These are phyloP conservation scores for Calonectria fujianensis DNA, from an alignment of 2,329 filamentous ascomycete species.

Conservation along the genomic window DNA sequence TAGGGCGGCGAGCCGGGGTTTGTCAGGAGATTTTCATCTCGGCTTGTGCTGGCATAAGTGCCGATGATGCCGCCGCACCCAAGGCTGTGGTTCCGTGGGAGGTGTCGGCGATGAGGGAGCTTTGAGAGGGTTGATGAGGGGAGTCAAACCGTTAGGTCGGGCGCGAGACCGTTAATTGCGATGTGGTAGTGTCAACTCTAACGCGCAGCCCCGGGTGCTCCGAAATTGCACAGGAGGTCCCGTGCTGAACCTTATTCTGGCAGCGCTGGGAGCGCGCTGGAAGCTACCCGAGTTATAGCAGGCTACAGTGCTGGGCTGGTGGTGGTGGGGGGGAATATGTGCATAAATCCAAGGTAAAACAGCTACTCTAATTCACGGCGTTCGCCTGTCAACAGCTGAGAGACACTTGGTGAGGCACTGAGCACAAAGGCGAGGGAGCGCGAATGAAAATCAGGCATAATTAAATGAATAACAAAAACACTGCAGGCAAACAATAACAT, in stretches of 20 bases:
- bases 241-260: conserved; percentile 20
- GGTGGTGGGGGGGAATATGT: background rate
- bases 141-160: conserved; percentile 14
- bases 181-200: conserved; percentile 25
- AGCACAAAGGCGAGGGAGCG: background rate
- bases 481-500: conserved; percentile 12
- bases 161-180: conserved; percentile 16
- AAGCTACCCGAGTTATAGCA: background rate
- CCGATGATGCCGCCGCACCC: conserved; percentile 9
- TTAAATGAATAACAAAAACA: background rate
- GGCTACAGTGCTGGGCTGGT: background rate
- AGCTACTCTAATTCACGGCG: background rate
- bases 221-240: conserved; percentile 30
- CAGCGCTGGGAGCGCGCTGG: background rate
- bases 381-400: background rate
- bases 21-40: conserved; percentile 21
- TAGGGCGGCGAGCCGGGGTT: background rate
- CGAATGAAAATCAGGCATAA: background rate
- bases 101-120: background rate
- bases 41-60: conserved; percentile 13
- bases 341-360: conserved; percentile 4
- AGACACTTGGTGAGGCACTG: background rate
- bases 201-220: conserved; percentile 18
- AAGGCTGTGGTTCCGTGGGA: background rate
- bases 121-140: background rate